phyloP scores from a whole-genome alignment of 2,329 filamentous ascomycete species.

The Penicillium freii region DNA sequence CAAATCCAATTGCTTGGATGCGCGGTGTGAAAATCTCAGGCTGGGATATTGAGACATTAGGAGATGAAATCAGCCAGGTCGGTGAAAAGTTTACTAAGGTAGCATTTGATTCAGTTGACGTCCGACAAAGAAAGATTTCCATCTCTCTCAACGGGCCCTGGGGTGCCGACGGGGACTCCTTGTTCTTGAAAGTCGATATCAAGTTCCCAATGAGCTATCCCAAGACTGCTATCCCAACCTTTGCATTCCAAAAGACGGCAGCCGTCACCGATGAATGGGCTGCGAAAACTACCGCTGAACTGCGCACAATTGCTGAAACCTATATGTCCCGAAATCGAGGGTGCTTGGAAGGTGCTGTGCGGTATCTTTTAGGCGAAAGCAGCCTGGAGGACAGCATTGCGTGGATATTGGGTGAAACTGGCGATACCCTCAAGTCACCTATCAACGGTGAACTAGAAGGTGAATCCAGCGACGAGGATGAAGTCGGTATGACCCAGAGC shows the following conservation, averaged over 20 bases:
- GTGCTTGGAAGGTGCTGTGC: conserved; percentile 61
- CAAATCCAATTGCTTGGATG: conserved; percentile 64
- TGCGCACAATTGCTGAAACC: conserved; percentile 55
- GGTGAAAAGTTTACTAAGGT: conserved; percentile 62
- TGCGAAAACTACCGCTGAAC: conserved; percentile 50
- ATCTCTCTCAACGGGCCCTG: conserved; percentile 62
- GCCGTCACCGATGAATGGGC: conserved; percentile 54
- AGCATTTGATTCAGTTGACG: conserved; percentile 58
- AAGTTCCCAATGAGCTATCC: conserved; percentile 60
- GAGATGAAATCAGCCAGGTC: conserved; percentile 61
- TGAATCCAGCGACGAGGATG: conserved; percentile 80
- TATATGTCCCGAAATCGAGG: conserved; percentile 54
- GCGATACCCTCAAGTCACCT: conserved; percentile 47
- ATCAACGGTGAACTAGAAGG: conserved; percentile 50
- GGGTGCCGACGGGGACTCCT: conserved; percentile 52
- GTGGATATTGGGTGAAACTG: conserved; percentile 57
- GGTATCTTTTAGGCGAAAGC: conserved; percentile 60
- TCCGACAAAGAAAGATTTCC: conserved; percentile 53
- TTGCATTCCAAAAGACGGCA: conserved; percentile 58
- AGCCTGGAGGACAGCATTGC: conserved; percentile 57
- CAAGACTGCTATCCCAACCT: conserved; percentile 48
- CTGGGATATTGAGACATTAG: conserved; percentile 55
- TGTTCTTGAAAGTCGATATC: conserved; percentile 58
- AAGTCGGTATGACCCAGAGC: conserved; percentile 48
- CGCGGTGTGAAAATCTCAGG: conserved; percentile 61